Evolutionary conservation across 192 early-diverging fungal genomes (phyloP), one percentile per base, ranked within the genome.

Genomic region (Mortierella hygrophila): DNA sequence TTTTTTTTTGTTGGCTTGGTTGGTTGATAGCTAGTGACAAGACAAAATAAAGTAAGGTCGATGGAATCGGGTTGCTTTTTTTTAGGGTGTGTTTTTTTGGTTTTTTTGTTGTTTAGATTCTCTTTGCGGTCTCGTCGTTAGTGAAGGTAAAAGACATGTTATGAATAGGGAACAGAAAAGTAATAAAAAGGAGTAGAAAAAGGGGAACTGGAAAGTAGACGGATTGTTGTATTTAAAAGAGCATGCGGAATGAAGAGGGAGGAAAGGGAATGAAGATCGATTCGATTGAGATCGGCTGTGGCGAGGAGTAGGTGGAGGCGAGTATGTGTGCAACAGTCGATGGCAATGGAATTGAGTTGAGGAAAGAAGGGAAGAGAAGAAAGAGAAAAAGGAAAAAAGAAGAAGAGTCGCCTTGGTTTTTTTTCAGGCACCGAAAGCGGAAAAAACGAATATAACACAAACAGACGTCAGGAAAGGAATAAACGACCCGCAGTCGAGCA

Each of bases 51-150:
- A 26, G 6, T 10, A 65, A 65, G 49, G 60, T 65, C n/a, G 60
- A 65, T 10, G 11, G 29, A 20, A 21, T 52, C 49, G 49, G 49
- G 0, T 46, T 46, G 16, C 18, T 49, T 52, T 52, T 52, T 52
- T 65, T 60, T 15, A 26, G 7, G 23, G 41, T 41, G n/a, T 68
- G 2, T 41, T 29, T 78, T 47, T 78, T 73, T n/a, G 16, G 20
- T 76, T 71, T 76, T 76, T 73, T 80, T 75, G 69, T 74, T 74
- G 46, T 55, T 74, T 75, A 81, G 57, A 82, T 72, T 82, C 75
- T 77, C 81, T 82, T 69, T 60, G 75, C 75, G 42, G 70, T 68
- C 81, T 82, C 71, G 70, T 55, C 70, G 32, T 72, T 72, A 55
- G 69, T 35, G 37, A 76, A 26, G 54, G 54, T 70, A 72, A 77